A percentile compares a stretch with the other conserved stretches of the same genome.
These are phyloP conservation scores for Phytophthora boehmeriae DNA, from an alignment of 352 stramenopile species.

Conservation along the genomic window DNA sequence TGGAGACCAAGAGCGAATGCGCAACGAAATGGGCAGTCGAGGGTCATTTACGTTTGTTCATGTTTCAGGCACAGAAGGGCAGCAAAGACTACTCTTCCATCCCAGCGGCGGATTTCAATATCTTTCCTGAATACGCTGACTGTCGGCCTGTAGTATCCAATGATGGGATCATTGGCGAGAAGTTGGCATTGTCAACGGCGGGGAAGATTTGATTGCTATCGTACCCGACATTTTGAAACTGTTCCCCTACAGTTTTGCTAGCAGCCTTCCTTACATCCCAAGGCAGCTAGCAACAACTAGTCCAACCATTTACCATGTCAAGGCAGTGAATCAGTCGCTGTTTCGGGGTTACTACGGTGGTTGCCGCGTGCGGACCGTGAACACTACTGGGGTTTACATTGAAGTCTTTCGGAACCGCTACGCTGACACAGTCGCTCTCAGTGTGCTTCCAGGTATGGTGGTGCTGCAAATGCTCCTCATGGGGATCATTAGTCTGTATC, in stretches of 20 bases:
- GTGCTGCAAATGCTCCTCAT: constrained; percentile 27
- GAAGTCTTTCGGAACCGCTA: constrained; percentile 26
- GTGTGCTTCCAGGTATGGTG: constrained; percentile 20
- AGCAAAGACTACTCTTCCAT: constrained; percentile 37
- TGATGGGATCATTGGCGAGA: constrained; percentile 16
- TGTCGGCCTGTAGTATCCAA: constrained; percentile 19
- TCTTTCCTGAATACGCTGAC: constrained; percentile 34
- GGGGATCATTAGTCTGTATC: constrained; percentile 28
- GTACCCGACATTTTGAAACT: constrained; percentile 32
- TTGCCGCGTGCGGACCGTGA: constrained; percentile 21
- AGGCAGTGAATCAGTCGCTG: constrained; percentile 24
- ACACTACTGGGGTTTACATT: constrained; percentile 26
- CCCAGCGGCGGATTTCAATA: constrained; percentile 29
- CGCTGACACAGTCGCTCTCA: constrained; percentile 12
- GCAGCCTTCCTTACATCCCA: constrained; percentile 17
- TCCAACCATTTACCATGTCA: constrained; percentile 25
- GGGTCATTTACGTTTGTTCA: constrained; percentile 26
- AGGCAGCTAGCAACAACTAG: constrained; percentile 10
- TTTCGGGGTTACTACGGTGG: constrained; percentile 32
- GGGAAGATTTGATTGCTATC: constrained; percentile 24
- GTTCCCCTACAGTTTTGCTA: constrained; percentile 31
- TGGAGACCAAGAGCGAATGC: constrained; percentile 19
- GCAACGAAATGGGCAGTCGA: constrained; percentile 27
- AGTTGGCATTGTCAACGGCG: constrained; percentile 19
- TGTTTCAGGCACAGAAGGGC: constrained; percentile 30